Percentiles rank a stretch among this genome's conserved stretches.
Conservation (phyloP, 2,329 filamentous ascomycete species). For the Chrysoporthe puriensis region DNA sequence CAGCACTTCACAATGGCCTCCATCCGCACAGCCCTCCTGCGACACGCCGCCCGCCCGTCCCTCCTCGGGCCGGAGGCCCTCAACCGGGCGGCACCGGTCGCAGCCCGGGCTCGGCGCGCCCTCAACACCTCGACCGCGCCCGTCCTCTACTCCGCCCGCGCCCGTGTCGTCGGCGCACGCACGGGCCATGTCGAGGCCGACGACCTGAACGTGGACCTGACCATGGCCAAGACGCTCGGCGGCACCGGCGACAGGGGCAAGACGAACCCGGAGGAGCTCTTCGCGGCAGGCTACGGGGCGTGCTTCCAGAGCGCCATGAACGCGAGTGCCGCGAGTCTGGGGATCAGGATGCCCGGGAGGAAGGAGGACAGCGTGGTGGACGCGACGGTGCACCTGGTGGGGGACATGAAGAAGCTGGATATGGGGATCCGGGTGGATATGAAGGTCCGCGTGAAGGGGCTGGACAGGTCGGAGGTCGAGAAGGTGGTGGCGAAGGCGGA, state of each 20-base stretch:
- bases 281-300: slow-evolving; percentile 51
- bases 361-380: slow-evolving; percentile 44
- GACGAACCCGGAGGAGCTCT: slow-evolving; percentile 52
- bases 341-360: slow-evolving; percentile 45
- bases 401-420: slow-evolving; percentile 48
- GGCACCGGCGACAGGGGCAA: slow-evolving; percentile 44
- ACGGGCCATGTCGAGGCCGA: slow-evolving; percentile 36
- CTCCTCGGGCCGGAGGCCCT: not conserved
- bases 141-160: slow-evolving; percentile 42
- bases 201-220: slow-evolving; percentile 40
- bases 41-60: not conserved
- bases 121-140: slow-evolving; percentile 45
- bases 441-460: slow-evolving; percentile 42
- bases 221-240: slow-evolving; percentile 48
- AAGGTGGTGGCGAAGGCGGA: slow-evolving; percentile 35
- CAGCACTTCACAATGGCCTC: not conserved
- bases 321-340: slow-evolving; percentile 43
- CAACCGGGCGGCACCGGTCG: not conserved
- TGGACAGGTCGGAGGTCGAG: slow-evolving; percentile 33
- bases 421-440: slow-evolving; percentile 49
- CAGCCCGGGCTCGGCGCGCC: slow-evolving; percentile 31
- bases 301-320: slow-evolving; percentile 53
- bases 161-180: slow-evolving; percentile 44
- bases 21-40: not conserved
- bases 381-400: slow-evolving; percentile 48